A percentile compares a stretch with the other conserved stretches of the same genome.
These are phyloP conservation scores for Puccinia polysora DNA, from an alignment of 1,284 basidiomycete genomes.

Conservation along the genomic window DNA sequence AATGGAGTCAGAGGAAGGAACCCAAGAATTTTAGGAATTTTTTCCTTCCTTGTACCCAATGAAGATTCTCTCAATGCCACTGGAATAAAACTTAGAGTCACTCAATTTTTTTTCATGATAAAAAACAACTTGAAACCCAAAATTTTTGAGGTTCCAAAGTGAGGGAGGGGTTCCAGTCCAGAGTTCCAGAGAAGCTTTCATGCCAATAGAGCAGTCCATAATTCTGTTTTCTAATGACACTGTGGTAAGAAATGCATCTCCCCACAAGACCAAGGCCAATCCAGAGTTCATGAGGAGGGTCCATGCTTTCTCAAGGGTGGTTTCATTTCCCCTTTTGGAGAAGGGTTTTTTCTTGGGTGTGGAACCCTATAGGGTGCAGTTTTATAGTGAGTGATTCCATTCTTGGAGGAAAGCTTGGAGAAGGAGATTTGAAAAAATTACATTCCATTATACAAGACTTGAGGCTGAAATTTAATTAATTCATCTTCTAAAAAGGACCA, in stretches of 20 bases:
- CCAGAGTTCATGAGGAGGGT: background rate
- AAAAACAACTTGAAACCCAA: background rate
- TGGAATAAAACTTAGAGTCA: background rate
- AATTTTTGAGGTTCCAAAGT: background rate
- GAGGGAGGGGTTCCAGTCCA: background rate
- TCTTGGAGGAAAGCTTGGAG: background rate
- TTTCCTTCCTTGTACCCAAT: background rate
- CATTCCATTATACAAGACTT: no score
- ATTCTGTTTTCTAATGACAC: constrained; percentile 1
- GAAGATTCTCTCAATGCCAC: background rate
- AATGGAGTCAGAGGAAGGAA: background rate
- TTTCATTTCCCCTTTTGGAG: background rate
- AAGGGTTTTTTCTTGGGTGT: constrained; percentile 13
- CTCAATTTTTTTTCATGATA: background rate
- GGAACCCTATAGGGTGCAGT: constrained; percentile 5
- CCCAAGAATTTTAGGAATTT: constrained; percentile 7
- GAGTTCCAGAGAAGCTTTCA: background rate
- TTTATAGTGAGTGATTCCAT: background rate
- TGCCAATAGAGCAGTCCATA: background rate
- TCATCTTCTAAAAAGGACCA: no score
- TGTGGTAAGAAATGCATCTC: background rate
- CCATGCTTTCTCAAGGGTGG: background rate
- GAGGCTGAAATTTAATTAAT: no score
- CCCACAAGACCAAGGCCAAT: background rate
- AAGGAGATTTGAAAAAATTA: no score